Base-by-base conservation (phyloP, 306 rosid species). In the Castanea crenata region DNA sequence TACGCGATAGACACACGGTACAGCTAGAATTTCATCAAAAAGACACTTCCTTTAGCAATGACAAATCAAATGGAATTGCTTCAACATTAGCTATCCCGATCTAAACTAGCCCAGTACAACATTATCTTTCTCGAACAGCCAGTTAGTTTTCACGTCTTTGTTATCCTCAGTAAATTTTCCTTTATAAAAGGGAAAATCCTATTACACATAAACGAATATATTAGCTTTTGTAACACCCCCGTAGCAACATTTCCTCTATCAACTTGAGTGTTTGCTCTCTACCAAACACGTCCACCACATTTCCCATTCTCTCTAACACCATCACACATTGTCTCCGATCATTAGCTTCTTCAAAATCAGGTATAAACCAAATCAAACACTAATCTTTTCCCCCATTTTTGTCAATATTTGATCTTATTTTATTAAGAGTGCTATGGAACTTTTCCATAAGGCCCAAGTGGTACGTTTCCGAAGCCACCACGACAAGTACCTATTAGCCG, bases 401-500 rank as follows among this genome's bases (percentile, higher is more conserved):
- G 10, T 29, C 72, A 35, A 19, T 19, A 1, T n/a, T 29, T 54
- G 61, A 46, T 68, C 16, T 32, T 5, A 49, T 58, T 58, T 46
- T 74, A 7, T 72, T 34, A 29, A 76, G 73, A 77, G 59, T 54
- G 51, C 21, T 31, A 94, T 94, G 97, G 99, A 94, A 25, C 79
- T 94, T 57, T 90, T 94, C 83, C 85, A 81, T 13, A 91, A 79
- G 80, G 97, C 97, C 19, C 80, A 80, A 51, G 83, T 78, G 57
- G 89, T 94, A 20, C 97, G 97, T 1, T 74, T 94, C 6, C 76
- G 88, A 38, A 94, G 97, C 86, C 84, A 88, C 91, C 99, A 92
- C 23, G 95, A 91, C 14, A 94, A 92, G 77, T 94, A 83, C 84
- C 76, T 94, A 75, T 57, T 91, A 52, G 99, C 99, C 0, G 88